Evolutionary conservation across 2,329 filamentous ascomycete genomes (phyloP).

Genomic region (Chaetomiaceae sp.): DNA sequence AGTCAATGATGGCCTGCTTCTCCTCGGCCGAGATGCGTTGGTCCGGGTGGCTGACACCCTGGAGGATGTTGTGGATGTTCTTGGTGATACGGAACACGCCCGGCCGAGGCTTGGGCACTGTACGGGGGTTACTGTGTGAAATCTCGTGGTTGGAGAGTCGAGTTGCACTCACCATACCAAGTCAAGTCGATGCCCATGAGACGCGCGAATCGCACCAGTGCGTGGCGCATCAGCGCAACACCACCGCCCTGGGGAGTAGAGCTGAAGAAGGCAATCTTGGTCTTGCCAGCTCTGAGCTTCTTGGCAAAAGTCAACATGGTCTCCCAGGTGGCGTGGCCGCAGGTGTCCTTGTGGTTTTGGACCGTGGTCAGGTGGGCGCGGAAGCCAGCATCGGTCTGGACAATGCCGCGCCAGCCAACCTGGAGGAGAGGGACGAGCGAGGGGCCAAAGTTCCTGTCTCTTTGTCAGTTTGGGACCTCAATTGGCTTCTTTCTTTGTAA

Average conservation of each 20-base stretch:
- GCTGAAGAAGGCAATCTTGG: slow-evolving; percentile 74
- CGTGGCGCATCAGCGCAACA: slow-evolving; percentile 77
- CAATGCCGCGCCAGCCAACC: slow-evolving; percentile 62
- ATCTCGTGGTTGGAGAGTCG: neutral
- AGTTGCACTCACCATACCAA: slow-evolving; percentile 58
- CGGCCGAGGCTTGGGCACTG: slow-evolving; percentile 72
- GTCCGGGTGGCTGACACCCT: slow-evolving; percentile 65
- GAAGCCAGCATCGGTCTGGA: slow-evolving; percentile 66
- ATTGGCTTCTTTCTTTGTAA: slow-evolving; percentile 6
- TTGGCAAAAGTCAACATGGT: slow-evolving; percentile 59
- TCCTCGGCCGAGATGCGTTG: slow-evolving; percentile 62
- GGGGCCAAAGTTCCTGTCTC: slow-evolving; percentile 63
- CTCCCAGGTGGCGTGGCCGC: slow-evolving; percentile 59
- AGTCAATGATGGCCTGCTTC: slow-evolving; percentile 59
- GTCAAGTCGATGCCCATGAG: slow-evolving; percentile 63
- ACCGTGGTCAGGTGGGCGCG: slow-evolving; percentile 55
- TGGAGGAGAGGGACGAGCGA: slow-evolving; percentile 64
- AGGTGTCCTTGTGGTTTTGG: slow-evolving; percentile 57
- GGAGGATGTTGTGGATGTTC: slow-evolving; percentile 83
- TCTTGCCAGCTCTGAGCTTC: slow-evolving; percentile 58
- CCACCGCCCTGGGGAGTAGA: slow-evolving; percentile 78
- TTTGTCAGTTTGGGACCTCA: slow-evolving; percentile 10
- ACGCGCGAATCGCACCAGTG: slow-evolving; percentile 66
- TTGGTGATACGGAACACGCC: slow-evolving; percentile 81
- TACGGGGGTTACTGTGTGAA: slow-evolving; percentile 9